Conservation (phyloP, 331 rosid species). For the Saraca asoca region DNA sequence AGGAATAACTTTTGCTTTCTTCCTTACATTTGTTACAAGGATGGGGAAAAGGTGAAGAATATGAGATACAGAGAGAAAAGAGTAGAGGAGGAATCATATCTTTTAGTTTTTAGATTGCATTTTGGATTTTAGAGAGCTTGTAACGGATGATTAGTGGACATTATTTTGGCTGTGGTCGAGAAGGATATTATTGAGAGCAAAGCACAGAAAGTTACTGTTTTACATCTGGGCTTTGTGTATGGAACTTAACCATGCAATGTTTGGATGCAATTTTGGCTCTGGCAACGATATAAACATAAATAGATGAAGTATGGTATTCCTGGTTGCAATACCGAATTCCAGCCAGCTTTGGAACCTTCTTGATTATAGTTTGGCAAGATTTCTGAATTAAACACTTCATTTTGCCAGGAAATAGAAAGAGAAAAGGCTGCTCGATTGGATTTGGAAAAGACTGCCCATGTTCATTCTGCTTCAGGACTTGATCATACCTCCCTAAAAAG, state of each 20-base stretch:
- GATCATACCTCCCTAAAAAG: constrained; percentile 59
- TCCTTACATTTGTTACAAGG: background rate
- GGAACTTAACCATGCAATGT: constrained; percentile 1
- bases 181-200: constrained; percentile 3
- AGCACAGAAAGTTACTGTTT: background rate
- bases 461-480: constrained; percentile 50
- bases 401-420: constrained; percentile 81
- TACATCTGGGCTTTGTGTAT: constrained; percentile 23
- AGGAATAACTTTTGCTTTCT: background rate
- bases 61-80: background rate
- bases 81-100: background rate
- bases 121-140: constrained; percentile 12
- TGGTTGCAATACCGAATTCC: constrained; percentile 25
- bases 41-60: background rate
- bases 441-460: constrained; percentile 72
- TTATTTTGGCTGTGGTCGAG: background rate
- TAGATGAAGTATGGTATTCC: constrained; percentile 11
- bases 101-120: background rate
- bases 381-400: constrained; percentile 31
- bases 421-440: constrained; percentile 90
- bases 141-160: background rate
- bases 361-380: constrained; percentile 27
- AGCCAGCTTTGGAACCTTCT: constrained; percentile 22
- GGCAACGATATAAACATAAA: background rate
- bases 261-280: no score